These are phyloP conservation scores for Spinellus fusiger DNA, from an alignment of 192 early-diverging fungal genomes.

Conservation along the genomic window DNA sequence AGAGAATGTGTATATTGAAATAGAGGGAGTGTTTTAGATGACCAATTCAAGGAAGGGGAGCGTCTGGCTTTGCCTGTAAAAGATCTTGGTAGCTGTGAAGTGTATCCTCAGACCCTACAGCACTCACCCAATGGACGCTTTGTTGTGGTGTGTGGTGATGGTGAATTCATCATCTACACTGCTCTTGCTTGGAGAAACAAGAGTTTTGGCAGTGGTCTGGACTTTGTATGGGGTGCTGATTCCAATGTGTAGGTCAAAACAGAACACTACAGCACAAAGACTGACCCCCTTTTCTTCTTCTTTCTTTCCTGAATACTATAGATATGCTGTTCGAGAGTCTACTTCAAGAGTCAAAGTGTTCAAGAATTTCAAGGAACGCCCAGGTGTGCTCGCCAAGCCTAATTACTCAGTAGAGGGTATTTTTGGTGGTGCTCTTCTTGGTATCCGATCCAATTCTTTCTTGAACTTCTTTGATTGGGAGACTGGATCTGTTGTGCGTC, in stretches of 20 bases:
- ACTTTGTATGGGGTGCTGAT: constrained; percentile 97
- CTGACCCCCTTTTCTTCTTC: too few relatives aligned
- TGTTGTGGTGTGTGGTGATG: constrained; percentile 97
- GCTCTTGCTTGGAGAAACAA: constrained; percentile 99
- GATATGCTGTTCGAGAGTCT: constrained; percentile 93
- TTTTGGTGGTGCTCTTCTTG: constrained; percentile 88
- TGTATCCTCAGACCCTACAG: constrained; percentile 92
- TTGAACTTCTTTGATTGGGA: constrained; percentile 99
- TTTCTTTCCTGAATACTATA: too few relatives aligned
- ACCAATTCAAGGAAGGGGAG: constrained; percentile 91
- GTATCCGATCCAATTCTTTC: constrained; percentile 76
- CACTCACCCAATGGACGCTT: constrained; percentile 98
- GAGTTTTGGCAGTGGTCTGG: constrained; percentile 89
- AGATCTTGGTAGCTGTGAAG: constrained; percentile 96
- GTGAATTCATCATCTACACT: constrained; percentile 99
- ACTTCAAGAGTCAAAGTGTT: constrained; percentile 82
- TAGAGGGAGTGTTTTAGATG: constrained; percentile 40
- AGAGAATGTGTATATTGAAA: not conserved
- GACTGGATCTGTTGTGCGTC: constrained; percentile 79
- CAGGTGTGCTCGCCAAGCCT: constrained; percentile 55
- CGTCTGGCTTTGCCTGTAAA: constrained; percentile 78
- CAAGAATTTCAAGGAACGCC: constrained; percentile 94
- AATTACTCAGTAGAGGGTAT: constrained; percentile 90
- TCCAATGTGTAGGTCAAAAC: constrained; percentile 60
- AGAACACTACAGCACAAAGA: too few relatives aligned